phyloP scores from a whole-genome alignment of 1,284 basidiomycete species.

The Peniophora sp. region DNA sequence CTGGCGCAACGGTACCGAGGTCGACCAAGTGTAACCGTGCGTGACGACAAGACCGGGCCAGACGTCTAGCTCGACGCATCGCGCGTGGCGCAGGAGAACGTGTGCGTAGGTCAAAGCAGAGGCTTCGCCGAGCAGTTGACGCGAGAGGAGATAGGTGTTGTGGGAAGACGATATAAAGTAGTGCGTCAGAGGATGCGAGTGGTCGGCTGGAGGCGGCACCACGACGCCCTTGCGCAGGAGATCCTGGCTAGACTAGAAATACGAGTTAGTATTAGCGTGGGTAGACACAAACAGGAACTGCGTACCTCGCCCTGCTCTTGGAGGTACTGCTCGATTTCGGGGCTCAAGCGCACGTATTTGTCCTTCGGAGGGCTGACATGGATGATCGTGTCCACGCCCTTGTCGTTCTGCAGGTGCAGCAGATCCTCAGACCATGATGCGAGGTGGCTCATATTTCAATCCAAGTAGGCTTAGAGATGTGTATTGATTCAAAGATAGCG shows the following conservation, averaged over 20 bases:
- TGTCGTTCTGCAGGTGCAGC: neutral
- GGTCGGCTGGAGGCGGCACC: constrained; percentile 26
- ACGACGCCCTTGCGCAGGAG: constrained; percentile 30
- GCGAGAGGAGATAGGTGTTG: constrained; percentile 57
- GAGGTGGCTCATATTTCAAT: neutral
- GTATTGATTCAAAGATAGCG: too few relatives aligned
- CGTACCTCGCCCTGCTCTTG: constrained; percentile 13
- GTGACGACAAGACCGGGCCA: constrained; percentile 60
- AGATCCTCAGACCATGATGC: constrained; percentile 6
- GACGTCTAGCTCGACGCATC: constrained; percentile 66
- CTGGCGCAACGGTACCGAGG: constrained; percentile 37
- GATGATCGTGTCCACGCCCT: constrained; percentile 12
- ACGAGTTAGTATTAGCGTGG: neutral
- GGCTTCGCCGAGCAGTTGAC: constrained; percentile 50
- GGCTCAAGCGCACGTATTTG: constrained; percentile 13
- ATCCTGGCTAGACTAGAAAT: constrained; percentile 24
- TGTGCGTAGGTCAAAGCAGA: constrained; percentile 50
- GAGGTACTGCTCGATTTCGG: constrained; percentile 15
- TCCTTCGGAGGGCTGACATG: constrained; percentile 12
- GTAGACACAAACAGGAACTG: neutral
- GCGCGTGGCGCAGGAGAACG: constrained; percentile 42
- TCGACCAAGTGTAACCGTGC: constrained; percentile 50
- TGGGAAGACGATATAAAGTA: constrained; percentile 63
- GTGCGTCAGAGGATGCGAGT: constrained; percentile 38
- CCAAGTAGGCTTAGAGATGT: too few relatives aligned